Conservation (phyloP, 2,329 filamentous ascomycete species). For the Laburnicola sp. region DNA sequence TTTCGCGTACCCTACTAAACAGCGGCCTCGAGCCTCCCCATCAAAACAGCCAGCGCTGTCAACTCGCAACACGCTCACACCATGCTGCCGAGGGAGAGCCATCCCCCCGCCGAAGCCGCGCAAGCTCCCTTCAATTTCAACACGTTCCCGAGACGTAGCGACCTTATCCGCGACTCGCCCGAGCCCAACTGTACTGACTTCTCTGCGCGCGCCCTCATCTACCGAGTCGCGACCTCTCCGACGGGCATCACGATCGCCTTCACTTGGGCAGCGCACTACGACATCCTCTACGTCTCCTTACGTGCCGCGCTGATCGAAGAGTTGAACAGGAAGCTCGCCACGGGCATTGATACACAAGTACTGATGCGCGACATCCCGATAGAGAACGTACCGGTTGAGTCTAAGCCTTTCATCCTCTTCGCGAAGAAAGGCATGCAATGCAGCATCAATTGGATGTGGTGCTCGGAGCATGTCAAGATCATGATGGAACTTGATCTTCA, state of each 20-base stretch:
- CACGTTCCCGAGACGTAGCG: too few species aligned
- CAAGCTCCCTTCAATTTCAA: too few species aligned
- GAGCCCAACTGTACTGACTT: neutral
- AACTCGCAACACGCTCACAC: too few species aligned
- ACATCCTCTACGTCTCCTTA: neutral
- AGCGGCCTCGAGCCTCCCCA: too few species aligned
- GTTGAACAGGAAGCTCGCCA: slow-evolving; percentile 1
- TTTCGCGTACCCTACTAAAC: too few species aligned
- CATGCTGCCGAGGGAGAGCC: too few species aligned
- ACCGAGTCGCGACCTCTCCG: slow-evolving; percentile 3
- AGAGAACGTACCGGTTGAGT: neutral
- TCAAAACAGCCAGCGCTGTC: too few species aligned
- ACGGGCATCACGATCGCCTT: neutral
- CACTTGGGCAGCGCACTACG: neutral
- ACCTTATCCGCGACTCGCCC: slow-evolving; percentile 4
- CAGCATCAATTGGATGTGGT: slow-evolving; percentile 7
- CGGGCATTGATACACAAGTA: neutral
- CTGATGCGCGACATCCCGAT: neutral
- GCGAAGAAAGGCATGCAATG: slow-evolving; percentile 7
- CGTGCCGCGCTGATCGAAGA: neutral
- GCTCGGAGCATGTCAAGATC: neutral
- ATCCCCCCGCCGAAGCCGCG: too few species aligned
- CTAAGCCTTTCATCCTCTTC: neutral
- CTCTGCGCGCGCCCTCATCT: neutral
- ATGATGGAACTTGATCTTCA: neutral